Base-by-base conservation (phyloP, 352 stramenopile genomes). In the Phytophthora citrophthora region DNA sequence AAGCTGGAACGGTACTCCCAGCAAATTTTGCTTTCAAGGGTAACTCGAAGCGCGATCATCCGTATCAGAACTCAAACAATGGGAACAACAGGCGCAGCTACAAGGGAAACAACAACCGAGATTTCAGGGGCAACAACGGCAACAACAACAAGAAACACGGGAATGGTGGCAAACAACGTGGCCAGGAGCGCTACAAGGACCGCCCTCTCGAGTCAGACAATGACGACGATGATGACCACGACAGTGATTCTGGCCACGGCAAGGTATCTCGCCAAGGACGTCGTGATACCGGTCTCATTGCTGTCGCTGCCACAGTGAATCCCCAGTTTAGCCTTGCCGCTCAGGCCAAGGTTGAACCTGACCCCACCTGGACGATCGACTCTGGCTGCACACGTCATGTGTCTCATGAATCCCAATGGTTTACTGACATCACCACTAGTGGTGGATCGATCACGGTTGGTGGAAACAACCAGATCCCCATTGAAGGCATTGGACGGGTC, bases 401-500 rank as follows among this genome's bases (percentile, higher is more conserved):
- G 16, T 56, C 36, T 15, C 59, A 67, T 24, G 36, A 61, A 41
- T 32, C 49, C 39, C 41, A 52, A 38, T 64, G 40, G 62, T 69
- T 61, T 16, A 51, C 23, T 1, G 7, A 34, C 2, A 61, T 63
- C 34, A 5, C 48, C 3, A 24, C 38, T 0, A 53, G 24, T 52
- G 43, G 20, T 43, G 61, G 45, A 4, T 56, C 38, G 1, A 68
- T 68, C 38, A 68, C 64, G 0, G 51, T 68, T 23, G 51, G 57
- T 1, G 44, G 64, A 6, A 68, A 68, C 3, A 43, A 54, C 23
- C 6, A 62, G 18, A 44, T 49, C 1, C 16, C 44, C 4, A 62
- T 62, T 36, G 13, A 64, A 53, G 55, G 55, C 0, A 68, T 44
- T 55, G 56, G 56, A 16, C 20, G 20, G 20, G 20, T 20, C 20